Percentiles rank a stretch among this genome's conserved stretches.
phyloP scores from a whole-genome alignment of 228 moss, liverwort and hornwort genomes.

The Sphagnum fallax region DNA sequence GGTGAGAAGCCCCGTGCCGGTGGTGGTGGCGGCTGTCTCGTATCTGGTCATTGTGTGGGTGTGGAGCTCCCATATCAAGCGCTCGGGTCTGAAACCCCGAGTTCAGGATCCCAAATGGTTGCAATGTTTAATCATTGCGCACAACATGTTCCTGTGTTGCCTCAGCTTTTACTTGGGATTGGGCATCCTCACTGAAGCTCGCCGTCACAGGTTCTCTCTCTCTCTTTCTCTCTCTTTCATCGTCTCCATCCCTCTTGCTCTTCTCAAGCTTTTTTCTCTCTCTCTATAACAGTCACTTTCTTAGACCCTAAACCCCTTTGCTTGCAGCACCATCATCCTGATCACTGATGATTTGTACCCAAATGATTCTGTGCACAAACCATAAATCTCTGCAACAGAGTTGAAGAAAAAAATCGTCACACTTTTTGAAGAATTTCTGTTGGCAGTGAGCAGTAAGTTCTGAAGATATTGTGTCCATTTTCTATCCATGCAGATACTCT shows the following conservation, averaged over 20 bases:
- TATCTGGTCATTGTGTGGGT: constrained; percentile 44
- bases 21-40: constrained; percentile 32
- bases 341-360: not conserved
- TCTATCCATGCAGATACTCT: constrained; percentile 36
- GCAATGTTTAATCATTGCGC: constrained; percentile 46
- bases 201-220: constrained; percentile 39
- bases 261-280: not conserved
- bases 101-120: constrained; percentile 55
- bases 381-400: not conserved
- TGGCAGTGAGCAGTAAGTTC: not conserved
- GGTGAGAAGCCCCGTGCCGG: constrained; percentile 57
- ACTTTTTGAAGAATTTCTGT: too few relatives aligned
- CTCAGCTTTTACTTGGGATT: constrained; percentile 71
- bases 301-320: not conserved
- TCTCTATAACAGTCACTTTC: not conserved
- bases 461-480: not conserved
- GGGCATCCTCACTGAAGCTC: constrained; percentile 58
- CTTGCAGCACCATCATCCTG: not conserved
- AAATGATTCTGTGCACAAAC: not conserved
- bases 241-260: not conserved
- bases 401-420: not conserved
- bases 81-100: constrained; percentile 39
- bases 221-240: not conserved
- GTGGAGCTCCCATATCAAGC: constrained; percentile 61
- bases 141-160: constrained; percentile 67